Evolutionary conservation across 2,329 filamentous ascomycete genomes (phyloP).

Genomic region (Clonostachys rosea): DNA sequence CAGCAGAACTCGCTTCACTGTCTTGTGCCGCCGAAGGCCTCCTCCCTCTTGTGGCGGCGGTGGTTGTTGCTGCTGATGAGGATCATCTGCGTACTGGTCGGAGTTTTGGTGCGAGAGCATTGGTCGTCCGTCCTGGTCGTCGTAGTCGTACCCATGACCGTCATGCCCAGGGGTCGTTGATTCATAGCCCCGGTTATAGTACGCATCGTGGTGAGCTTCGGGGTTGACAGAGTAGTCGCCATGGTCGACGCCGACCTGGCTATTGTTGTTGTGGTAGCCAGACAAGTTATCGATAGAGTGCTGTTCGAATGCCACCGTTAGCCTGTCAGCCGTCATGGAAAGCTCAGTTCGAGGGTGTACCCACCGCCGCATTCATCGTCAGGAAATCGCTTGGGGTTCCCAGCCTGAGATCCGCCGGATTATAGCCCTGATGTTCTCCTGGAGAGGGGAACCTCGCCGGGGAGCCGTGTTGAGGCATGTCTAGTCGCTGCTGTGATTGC

Average conservation of each 20-base stretch:
- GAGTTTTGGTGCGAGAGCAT: conserved; percentile 66
- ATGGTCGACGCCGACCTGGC: conserved; percentile 21
- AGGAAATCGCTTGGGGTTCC: conserved; percentile 70
- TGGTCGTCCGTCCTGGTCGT: conserved; percentile 63
- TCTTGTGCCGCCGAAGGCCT: conserved; percentile 86
- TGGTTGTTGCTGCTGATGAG: conserved; percentile 27
- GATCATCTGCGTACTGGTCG: conserved; percentile 39
- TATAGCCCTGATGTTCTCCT: conserved; percentile 2
- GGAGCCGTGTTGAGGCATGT: conserved; percentile 16
- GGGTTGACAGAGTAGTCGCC: conserved; percentile 75
- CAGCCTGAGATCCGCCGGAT: conserved; percentile 23
- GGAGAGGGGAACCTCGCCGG: conserved; percentile 3
- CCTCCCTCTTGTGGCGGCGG: conserved; percentile 5
- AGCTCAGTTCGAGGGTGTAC: conserved; percentile 21
- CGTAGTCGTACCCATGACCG: conserved; percentile 58
- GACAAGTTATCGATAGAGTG: conserved; percentile 49
- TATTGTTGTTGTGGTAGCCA: conserved; percentile 26
- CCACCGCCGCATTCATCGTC: conserved; percentile 78
- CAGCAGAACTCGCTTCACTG: conserved; percentile 95
- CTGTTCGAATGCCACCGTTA: conserved; percentile 16
- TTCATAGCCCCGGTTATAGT: conserved; percentile 80
- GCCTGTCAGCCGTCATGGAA: not conserved
- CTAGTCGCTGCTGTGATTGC: conserved; percentile 11
- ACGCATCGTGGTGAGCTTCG: conserved; percentile 81
- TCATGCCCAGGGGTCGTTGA: conserved; percentile 58